A percentile compares a stretch with the other conserved stretches of the same genome.
phyloP scores from a whole-genome alignment of 805 yeast species.

The Wickerhamiella hasegawae region DNA sequence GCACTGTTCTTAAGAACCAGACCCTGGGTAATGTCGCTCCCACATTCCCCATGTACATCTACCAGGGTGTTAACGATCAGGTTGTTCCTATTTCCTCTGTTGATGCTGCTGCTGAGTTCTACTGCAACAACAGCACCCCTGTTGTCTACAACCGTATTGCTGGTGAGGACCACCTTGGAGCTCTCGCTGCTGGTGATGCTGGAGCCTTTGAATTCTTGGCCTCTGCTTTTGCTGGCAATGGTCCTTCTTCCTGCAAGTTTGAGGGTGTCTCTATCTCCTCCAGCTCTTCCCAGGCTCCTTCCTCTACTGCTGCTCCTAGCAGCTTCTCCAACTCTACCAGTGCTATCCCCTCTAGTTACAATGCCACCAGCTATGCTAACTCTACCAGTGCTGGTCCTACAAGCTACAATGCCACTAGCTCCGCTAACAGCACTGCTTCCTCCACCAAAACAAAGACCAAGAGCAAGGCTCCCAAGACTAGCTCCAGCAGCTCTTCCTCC shows the following conservation, averaged over 20 bases:
- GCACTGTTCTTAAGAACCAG: constrained; percentile 10
- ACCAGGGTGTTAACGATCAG: constrained; percentile 17
- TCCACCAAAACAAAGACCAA: no score
- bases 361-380: constrained; percentile 14
- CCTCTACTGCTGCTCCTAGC: neutral
- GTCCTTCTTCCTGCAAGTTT: no score
- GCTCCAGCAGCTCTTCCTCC: no score
- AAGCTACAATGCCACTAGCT: constrained; percentile 3
- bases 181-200: neutral
- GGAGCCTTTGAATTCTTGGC: neutral
- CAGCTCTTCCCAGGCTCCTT: no score
- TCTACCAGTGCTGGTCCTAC: no score
- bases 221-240: neutral
- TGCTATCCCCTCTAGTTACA: constrained; percentile 8
- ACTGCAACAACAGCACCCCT: constrained; percentile 15
- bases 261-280: no score
- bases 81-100: constrained; percentile 13
- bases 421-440: constrained; percentile 3
- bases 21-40: constrained; percentile 14
- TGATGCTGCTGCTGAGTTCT: constrained; percentile 9
- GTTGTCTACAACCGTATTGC: constrained; percentile 12
- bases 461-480: no score
- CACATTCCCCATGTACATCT: constrained; percentile 13
- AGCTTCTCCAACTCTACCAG: neutral
- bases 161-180: constrained; percentile 7